Evolutionary conservation across 129 eudicot genomes (phyloP), one percentile per base, ranked within the genome.

Genomic region (Oenanthe sinensis): DNA sequence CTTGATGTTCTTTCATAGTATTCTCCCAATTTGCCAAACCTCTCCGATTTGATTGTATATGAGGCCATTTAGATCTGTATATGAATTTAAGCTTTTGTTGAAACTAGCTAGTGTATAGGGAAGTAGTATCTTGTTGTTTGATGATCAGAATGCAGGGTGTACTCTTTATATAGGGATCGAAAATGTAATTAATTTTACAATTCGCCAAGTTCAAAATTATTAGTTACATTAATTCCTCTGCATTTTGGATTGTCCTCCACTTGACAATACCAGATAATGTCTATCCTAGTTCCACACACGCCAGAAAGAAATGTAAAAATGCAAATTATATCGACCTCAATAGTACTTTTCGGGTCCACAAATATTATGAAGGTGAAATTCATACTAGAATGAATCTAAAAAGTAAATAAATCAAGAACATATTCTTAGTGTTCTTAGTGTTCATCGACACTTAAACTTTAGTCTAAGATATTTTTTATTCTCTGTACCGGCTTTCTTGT

Each of bases 11-110:
- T 74, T 33, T 65, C 84, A 15, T 62, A 22, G 49, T 37, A 22
- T 68, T 75, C 78, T 69, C 81, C 87, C 17, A 50, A 73, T 44
- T 75, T 62, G 43, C 28, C 75, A 30, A 76, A 78, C 63, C 60
- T 78, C 79, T 85, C 87, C 22, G 62, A 71, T 54, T 79, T 81
- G 40, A 76, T 82, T 63, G 74, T 79, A 5, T 8, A 11, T n/a
- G 52, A 30, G 71, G 71, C 76, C 76, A 72, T 72, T 10, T 44
- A 17, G 4, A 0, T 5, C 12, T 20, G 42, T 6, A 5, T 6
- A 11, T 71, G 12, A 30, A 2, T 69, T 0, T 5, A 24, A 8
- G 24, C 0, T 44, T 43, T 43, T 43, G 76, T 72, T 72, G 50
- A 71, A 71, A 71, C 49, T 40, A 48, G 54, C 49, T 40, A 48